Conservation (phyloP, 768 basidiomycete genomes). For the Auriculariales sp. region DNA sequence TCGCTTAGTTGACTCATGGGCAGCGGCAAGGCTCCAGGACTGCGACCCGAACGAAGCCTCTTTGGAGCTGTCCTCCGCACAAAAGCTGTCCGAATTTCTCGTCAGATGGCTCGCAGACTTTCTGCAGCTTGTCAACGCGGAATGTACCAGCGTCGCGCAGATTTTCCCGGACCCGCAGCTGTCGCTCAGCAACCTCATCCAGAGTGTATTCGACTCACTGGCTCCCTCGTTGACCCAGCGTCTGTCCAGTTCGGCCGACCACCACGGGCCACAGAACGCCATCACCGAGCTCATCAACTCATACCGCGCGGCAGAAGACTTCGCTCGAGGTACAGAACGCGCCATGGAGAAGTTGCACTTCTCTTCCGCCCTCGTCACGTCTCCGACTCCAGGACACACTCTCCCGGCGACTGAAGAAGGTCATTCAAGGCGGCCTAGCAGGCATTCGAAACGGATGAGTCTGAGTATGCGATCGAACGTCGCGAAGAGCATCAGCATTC, state of each 20-base stretch:
- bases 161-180: conserved; percentile 79
- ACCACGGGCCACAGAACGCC: conserved; percentile 39
- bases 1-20: conserved; percentile 55
- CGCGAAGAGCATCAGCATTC: conserved; percentile 4
- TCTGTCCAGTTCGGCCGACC: conserved; percentile 51
- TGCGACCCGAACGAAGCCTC: conserved; percentile 31
- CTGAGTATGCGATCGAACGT: conserved; percentile 39
- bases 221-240: conserved; percentile 73
- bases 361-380: conserved; percentile 17
- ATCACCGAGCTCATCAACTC: conserved; percentile 57
- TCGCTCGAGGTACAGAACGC: conserved; percentile 57
- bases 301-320: conserved; percentile 69
- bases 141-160: conserved; percentile 56
- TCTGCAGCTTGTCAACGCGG: conserved; percentile 46
- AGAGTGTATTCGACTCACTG: conserved; percentile 63
- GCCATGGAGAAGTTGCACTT: conserved; percentile 57
- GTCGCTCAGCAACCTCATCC: conserved; percentile 70
- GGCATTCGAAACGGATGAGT: conserved; percentile 49
- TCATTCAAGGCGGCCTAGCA: conserved; percentile 24
- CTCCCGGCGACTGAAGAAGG: conserved; percentile 19
- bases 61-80: conserved; percentile 9
- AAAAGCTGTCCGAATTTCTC: conserved; percentile 52
- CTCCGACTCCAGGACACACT: conserved; percentile 7
- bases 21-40: conserved; percentile 29
- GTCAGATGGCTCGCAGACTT: conserved; percentile 62